These are phyloP conservation scores for Hyaloscypha bicolor DNA, from an alignment of 495 filamentous ascomycete genomes.

Conservation along the genomic window DNA sequence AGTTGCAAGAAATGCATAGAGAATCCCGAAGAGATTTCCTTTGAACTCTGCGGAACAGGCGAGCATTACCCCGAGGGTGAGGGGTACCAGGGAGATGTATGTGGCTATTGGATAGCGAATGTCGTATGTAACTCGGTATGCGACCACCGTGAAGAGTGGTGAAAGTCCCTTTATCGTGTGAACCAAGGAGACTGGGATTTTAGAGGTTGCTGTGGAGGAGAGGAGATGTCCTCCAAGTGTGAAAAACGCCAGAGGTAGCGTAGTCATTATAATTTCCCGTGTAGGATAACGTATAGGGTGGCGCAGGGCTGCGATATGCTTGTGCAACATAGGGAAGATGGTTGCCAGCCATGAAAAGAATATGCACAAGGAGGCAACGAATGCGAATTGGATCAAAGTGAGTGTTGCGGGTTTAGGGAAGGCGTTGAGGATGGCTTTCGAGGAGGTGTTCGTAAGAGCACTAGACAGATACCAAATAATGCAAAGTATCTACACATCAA, in stretches of 20 bases:
- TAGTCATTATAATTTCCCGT: conserved; percentile 81
- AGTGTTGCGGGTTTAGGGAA: conserved; percentile 91
- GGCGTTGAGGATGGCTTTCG: conserved; percentile 93
- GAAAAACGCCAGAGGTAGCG: conserved; percentile 87
- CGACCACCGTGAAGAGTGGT: conserved; percentile 91
- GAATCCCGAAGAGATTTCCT: conserved; percentile 84
- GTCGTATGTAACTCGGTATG: conserved; percentile 85
- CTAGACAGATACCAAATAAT: conserved; percentile 92
- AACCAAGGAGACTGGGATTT: conserved; percentile 94
- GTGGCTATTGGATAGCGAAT: conserved; percentile 87
- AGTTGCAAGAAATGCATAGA: conserved; percentile 83
- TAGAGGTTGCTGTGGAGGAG: conserved; percentile 87
- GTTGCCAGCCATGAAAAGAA: conserved; percentile 72
- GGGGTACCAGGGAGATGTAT: conserved; percentile 88
- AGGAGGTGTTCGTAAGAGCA: conserved; percentile 94
- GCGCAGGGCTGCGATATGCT: conserved; percentile 73
- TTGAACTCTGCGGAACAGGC: conserved; percentile 89
- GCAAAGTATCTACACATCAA: conserved; percentile 65
- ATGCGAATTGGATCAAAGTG: conserved; percentile 92
- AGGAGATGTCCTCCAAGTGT: conserved; percentile 93
- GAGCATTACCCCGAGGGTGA: conserved; percentile 91
- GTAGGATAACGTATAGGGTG: conserved; percentile 81
- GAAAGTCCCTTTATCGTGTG: conserved; percentile 99
- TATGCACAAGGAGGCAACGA: conserved; percentile 88
- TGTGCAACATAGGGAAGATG: conserved; percentile 66